A percentile compares a stretch with the other conserved stretches of the same genome.
These are phyloP conservation scores for Phialocephala sp. DNA, from an alignment of 2,329 filamentous ascomycete species.

Conservation along the genomic window DNA sequence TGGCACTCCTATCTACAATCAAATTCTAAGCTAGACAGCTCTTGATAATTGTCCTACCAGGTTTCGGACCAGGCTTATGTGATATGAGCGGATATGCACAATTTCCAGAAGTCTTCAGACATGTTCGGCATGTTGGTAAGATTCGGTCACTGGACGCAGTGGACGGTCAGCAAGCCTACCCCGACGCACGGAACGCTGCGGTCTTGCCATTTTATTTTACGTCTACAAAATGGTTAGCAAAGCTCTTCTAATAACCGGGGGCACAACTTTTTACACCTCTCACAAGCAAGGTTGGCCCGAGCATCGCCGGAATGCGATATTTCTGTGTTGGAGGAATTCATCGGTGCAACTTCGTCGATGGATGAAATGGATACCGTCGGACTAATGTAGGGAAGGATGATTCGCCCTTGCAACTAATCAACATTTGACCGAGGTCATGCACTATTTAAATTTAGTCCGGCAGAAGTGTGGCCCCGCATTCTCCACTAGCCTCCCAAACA, in stretches of 20 bases:
- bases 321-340: neutral
- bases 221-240: neutral
- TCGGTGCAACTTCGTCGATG: neutral
- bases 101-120: slow-evolving; percentile 11
- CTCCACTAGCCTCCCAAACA: neutral
- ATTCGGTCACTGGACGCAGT: slow-evolving; percentile 17
- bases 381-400: neutral
- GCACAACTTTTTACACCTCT: slow-evolving; percentile 15
- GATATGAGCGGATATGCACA: slow-evolving; percentile 16
- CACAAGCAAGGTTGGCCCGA: slow-evolving; percentile 5
- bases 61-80: slow-evolving; percentile 21
- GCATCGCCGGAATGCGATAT: neutral
- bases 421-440: neutral
- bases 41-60: slow-evolving; percentile 1
- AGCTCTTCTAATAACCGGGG: neutral
- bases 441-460: neutral
- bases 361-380: neutral
- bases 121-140: slow-evolving; percentile 12
- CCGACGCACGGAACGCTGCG: neutral
- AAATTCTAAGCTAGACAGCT: neutral
- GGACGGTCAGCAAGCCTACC: neutral
- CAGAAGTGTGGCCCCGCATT: neutral
- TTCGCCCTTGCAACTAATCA: neutral
- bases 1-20: neutral
- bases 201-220: slow-evolving; percentile 2